phyloP scores from a whole-genome alignment of 2,329 filamentous ascomycete species.

The Hymenoscyphus fructigenus region DNA sequence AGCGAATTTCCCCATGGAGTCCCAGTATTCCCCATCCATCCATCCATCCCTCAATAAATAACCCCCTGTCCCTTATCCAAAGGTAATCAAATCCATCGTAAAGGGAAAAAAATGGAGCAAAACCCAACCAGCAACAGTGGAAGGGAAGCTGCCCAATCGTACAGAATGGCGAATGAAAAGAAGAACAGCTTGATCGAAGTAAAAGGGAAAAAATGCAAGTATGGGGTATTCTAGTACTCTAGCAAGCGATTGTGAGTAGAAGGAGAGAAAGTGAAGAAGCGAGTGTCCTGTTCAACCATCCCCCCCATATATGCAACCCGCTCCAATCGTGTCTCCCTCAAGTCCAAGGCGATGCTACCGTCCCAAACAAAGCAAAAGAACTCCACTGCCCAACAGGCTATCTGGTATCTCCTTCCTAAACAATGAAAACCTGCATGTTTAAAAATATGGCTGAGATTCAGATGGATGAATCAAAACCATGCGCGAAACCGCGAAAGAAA shows the following conservation, averaged over 20 bases:
- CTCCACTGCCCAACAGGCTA: constrained; percentile 10
- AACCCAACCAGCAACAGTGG: no score
- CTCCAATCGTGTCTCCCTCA: constrained; percentile 4
- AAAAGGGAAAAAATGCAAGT: constrained; percentile 10
- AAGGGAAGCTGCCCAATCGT: background rate
- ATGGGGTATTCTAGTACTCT: constrained; percentile 13
- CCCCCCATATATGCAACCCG: constrained; percentile 10
- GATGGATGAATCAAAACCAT: background rate
- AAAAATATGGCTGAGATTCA: constrained; percentile 1
- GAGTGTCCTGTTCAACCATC: constrained; percentile 10
- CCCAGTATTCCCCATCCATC: background rate
- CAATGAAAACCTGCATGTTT: constrained; percentile 3
- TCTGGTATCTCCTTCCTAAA: constrained; percentile 14
- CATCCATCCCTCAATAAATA: constrained; percentile 1
- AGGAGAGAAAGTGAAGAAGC: constrained; percentile 7
- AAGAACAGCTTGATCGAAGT: background rate
- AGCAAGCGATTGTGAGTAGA: constrained; percentile 9
- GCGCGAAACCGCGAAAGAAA: constrained; percentile 16
- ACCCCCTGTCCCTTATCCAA: background rate
- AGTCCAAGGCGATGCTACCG: constrained; percentile 13
- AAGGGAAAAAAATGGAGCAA: background rate
- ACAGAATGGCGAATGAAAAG: background rate
- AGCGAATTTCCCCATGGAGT: constrained; percentile 4
- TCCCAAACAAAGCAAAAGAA: constrained; percentile 13
- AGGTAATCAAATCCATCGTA: background rate